Evolutionary conservation across 257 asterid genomes (phyloP), one percentile per base, ranked within the genome.

Genomic region (Asclepias syriaca): DNA sequence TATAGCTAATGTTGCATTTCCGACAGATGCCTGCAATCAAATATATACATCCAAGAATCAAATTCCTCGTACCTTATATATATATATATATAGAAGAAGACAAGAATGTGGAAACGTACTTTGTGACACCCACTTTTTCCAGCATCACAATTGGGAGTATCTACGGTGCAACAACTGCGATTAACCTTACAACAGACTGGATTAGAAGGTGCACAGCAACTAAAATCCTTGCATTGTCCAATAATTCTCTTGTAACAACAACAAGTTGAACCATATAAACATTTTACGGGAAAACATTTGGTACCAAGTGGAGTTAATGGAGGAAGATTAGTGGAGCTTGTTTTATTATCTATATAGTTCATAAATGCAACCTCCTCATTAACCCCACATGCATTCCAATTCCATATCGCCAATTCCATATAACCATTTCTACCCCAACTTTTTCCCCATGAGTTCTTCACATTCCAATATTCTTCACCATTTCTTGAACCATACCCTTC

Each of bases 101-200:
- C 0, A 40, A 32, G 61, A 54, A 34, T 34, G 39, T 34, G 39
- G 39, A 24, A 24, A 34, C 39, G 0, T 34, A 34, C 98, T 97
- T 85, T 92, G 83, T 88, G 86, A 74, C 97, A 95, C 1, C 81
- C 4, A 74, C 82, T 84, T 75, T 79, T 81, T 1, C 8, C 45
- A 2, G 90, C 69, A 70, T 90, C 97, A 50, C 97, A 95, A 14
- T 84, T 77, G 0, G 98, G 98, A 72, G 92, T 90, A 75, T 90
- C 94, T 0, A 56, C 84, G 0, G 97, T 97, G 66, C 98, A 92
- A 73, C 96, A 90, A 68, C 84, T 92, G 43, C 6, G 64, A 18
- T 54, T 81, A 68, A 88, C 99, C 65, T 84, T 64, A 72, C 99
- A 92, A 68, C 99, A 92, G 9, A 88, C 92, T 1, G 92, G 96